These are phyloP conservation scores for Cutaneotrichosporon sp. DNA, from an alignment of 1,284 basidiomycete genomes.

Conservation along the genomic window DNA sequence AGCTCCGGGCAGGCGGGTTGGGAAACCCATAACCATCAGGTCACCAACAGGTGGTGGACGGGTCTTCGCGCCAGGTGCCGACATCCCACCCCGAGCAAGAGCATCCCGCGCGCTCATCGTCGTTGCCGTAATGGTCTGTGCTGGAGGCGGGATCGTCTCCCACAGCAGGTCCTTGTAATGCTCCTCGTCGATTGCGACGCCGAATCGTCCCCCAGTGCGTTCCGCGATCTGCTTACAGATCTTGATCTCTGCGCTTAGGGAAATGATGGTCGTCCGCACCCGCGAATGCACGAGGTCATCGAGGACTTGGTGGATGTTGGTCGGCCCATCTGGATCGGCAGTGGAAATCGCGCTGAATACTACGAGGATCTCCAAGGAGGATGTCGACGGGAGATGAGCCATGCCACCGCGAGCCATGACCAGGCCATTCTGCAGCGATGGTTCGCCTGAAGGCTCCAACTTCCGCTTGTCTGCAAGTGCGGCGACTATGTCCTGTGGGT, in stretches of 20 bases:
- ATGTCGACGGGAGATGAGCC: conserved; percentile 91
- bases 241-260: conserved; percentile 93
- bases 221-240: conserved; percentile 87
- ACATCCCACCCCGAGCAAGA: conserved; percentile 50
- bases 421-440: conserved; percentile 91
- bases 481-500: conserved; percentile 86
- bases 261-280: conserved; percentile 87
- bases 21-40: conserved; percentile 99
- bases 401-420: conserved; percentile 90
- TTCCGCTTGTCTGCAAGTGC: conserved; percentile 79
- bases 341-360: conserved; percentile 94
- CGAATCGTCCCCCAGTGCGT: conserved; percentile 83
- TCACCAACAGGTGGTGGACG: conserved; percentile 65
- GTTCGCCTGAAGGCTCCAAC: conserved; percentile 85
- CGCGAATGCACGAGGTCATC: conserved; percentile 71
- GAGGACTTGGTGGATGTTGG: conserved; percentile 79
- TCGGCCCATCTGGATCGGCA: conserved; percentile 81
- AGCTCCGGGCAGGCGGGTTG: conserved; percentile 77
- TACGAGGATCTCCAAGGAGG: conserved; percentile 88
- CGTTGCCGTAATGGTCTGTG: conserved; percentile 56
- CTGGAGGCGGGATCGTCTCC: conserved; percentile 91
- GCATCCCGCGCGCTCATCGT: conserved; percentile 49
- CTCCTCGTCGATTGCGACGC: conserved; percentile 93
- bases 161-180: conserved; percentile 94
- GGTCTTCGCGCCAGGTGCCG: conserved; percentile 35